Percentiles rank a stretch among this genome's conserved stretches.
phyloP scores from a whole-genome alignment of 2,329 filamentous ascomycete genomes.

The Claviceps digitariae region DNA sequence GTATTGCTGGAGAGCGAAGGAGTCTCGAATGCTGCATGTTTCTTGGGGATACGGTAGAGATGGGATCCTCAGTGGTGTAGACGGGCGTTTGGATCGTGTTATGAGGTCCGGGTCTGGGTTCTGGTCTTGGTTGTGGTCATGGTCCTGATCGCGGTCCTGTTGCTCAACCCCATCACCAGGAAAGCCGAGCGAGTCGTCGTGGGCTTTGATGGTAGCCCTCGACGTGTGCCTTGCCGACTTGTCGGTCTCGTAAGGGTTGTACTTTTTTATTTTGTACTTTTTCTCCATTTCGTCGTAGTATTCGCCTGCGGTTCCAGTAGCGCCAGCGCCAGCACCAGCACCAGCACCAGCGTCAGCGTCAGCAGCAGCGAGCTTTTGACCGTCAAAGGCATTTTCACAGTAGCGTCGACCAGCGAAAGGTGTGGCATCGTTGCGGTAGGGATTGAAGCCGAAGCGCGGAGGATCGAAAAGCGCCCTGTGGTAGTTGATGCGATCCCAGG shows the following conservation, averaged over 20 bases:
- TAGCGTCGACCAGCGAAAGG: slow-evolving; percentile 10
- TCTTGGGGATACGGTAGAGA: too few relatives aligned
- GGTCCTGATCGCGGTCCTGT: neutral
- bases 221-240: neutral
- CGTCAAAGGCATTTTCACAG: slow-evolving; percentile 9
- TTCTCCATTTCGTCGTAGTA: slow-evolving; percentile 27
- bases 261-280: slow-evolving; percentile 4
- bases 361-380: slow-evolving; percentile 8
- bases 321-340: too few relatives aligned
- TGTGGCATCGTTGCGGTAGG: slow-evolving; percentile 11
- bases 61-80: neutral
- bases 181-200: neutral
- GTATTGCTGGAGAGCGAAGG: neutral
- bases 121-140: too few relatives aligned
- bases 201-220: neutral
- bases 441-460: neutral
- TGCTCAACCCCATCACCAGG: too few relatives aligned
- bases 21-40: neutral
- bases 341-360: too few relatives aligned
- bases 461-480: neutral
- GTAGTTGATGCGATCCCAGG: slow-evolving; percentile 6
- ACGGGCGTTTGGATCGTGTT: neutral
- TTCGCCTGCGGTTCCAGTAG: slow-evolving; percentile 23
- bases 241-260: neutral
- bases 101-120: too few relatives aligned